These are phyloP conservation scores for Oryza officinalis DNA, from an alignment of 176 grass and related monocot species.

Conservation along the genomic window DNA sequence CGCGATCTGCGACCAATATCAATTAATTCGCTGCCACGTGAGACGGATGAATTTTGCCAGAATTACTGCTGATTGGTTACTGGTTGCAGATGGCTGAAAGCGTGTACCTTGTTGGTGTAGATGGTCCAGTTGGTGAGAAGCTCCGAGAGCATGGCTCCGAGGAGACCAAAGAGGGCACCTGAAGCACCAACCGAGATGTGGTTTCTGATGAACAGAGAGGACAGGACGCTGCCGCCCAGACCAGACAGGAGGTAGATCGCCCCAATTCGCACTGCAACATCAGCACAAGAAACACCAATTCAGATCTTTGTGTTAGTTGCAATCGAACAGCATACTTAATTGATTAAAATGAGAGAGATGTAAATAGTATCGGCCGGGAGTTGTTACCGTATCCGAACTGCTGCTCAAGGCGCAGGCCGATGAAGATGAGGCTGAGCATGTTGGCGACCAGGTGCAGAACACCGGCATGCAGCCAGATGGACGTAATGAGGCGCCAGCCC, in stretches of 20 bases:
- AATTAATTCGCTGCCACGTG: not conserved
- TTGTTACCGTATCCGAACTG: constrained; percentile 72
- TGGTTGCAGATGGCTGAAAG: not conserved
- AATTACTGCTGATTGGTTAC: not conserved
- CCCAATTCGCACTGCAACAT: constrained; percentile 68
- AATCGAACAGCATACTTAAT: not conserved
- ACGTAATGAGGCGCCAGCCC: constrained; percentile 76
- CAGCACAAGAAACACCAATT: not conserved
- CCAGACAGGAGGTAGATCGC: constrained; percentile 78
- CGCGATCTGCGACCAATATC: constrained; percentile 36
- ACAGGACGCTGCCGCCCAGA: constrained; percentile 73
- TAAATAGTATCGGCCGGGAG: not conserved
- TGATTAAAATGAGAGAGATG: not conserved
- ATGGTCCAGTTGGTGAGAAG: constrained; percentile 94
- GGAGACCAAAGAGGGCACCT: constrained; percentile 88
- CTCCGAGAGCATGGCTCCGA: constrained; percentile 92
- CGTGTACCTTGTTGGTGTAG: constrained; percentile 80
- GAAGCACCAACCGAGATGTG: constrained; percentile 88
- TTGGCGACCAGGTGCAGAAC: constrained; percentile 80
- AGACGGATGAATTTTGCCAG: not conserved
- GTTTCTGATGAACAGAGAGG: constrained; percentile 76
- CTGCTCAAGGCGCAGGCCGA: constrained; percentile 92
- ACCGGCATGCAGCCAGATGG: constrained; percentile 91
- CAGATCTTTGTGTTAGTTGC: not conserved
- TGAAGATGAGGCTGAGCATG: constrained; percentile 87